Base-by-base conservation (phyloP, 352 stramenopile genomes). In the Thalassiosira hispida region DNA sequence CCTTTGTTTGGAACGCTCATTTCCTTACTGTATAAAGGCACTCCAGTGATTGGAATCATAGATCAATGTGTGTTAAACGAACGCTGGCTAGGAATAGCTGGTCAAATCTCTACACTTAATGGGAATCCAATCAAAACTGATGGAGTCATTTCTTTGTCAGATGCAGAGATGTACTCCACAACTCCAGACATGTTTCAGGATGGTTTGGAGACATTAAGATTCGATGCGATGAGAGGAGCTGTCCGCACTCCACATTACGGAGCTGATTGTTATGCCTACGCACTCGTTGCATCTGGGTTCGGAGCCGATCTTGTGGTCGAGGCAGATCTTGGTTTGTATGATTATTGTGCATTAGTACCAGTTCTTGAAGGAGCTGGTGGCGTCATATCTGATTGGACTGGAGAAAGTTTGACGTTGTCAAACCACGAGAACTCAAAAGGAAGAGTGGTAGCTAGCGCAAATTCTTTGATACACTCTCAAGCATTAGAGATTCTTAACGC, bases 1-100 rank as follows among this genome's bases (percentile, higher is more conserved):
- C 82, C 82, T 6, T 47, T 89, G 14, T 89, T 89, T 57, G 82
- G 82, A 0, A 89, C 82, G 23, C 69, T 89, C 5, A 83, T 89
- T 35, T 77, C 82, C 16, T 65, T 77, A 14, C 49, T 87, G 1
- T 65, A 88, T 49, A 69, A 68, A 52, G 78, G 78, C 6, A 72
- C 61, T n/a, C 82, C 82, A 12, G 78, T 88, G 8, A 79, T 89
- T 52, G 82, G 82, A 1, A 62, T 89, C 14, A 84, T 89, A 46
- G 82, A 89, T 57, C 79, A 87, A 52, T 84, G 67, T 27, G 74
- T 87, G 14, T 40, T 87, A n/a, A 47, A 81, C 38, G 82, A 86
- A 52, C 56, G 77, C 14, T 86, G 82, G 74, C 4, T 85, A 25
- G 78, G 82, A 18, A 42, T 72, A 38, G 64, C 51, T 44, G 70